Evolutionary conservation across 2,329 filamentous ascomycete genomes (phyloP).

Genomic region (Epichloe bromicola): DNA sequence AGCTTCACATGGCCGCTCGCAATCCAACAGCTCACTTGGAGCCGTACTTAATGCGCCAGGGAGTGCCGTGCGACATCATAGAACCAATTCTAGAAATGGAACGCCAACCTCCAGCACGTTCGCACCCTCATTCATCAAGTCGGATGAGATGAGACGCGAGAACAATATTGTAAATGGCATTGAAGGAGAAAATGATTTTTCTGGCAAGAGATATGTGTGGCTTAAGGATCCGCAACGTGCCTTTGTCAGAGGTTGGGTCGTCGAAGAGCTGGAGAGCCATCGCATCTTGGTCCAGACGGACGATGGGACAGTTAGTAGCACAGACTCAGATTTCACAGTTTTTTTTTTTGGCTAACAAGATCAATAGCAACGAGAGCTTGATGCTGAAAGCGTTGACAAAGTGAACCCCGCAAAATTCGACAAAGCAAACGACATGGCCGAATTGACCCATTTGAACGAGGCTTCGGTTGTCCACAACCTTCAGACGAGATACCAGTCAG

Average conservation of each 20-base stretch:
- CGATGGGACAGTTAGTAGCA: constrained; percentile 61
- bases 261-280: constrained; percentile 62
- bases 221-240: constrained; percentile 74
- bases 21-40: constrained; percentile 47
- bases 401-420: constrained; percentile 99
- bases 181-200: constrained; percentile 97
- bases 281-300: constrained; percentile 81
- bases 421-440: constrained; percentile 98
- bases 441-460: constrained; percentile 94
- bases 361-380: constrained; percentile 68
- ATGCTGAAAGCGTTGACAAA: constrained; percentile 83
- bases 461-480: constrained; percentile 96
- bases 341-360: constrained; percentile 9
- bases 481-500: constrained; percentile 85
- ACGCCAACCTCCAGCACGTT: constrained; percentile 67
- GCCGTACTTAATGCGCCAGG: constrained; percentile 26
- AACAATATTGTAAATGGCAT: constrained; percentile 54
- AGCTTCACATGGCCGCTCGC: constrained; percentile 52
- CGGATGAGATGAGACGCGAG: constrained; percentile 55
- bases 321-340: neutral
- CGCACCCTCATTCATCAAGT: constrained; percentile 90
- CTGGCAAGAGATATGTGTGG: constrained; percentile 97
- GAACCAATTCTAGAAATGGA: constrained; percentile 50
- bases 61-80: constrained; percentile 25
- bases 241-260: constrained; percentile 85